Evolutionary conservation across 164 flowering plant genomes (phyloP).

Genomic region (Stephania yunnanensis): DNA sequence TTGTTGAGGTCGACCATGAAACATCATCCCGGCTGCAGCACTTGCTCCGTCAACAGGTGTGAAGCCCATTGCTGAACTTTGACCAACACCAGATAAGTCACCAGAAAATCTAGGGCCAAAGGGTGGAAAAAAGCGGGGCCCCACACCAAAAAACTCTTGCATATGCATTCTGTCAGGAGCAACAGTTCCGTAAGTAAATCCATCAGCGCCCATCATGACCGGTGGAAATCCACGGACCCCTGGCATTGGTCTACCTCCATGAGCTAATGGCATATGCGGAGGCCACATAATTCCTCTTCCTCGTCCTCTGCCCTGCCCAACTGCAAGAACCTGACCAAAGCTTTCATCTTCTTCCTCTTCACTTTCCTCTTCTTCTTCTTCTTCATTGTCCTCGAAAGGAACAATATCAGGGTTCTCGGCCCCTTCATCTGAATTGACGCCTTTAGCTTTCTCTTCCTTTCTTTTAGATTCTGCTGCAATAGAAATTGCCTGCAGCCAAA

Average conservation of each 20-base stretch:
- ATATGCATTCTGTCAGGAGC: conserved; percentile 60
- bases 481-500: conserved; percentile 53
- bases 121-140: conserved; percentile 72
- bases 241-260: conserved; percentile 69
- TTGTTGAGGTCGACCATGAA: conserved; percentile 71
- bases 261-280: conserved; percentile 64
- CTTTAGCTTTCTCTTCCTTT: conserved; percentile 92
- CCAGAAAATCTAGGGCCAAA: conserved; percentile 79
- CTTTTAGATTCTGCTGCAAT: conserved; percentile 83
- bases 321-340: conserved; percentile 33
- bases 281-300: conserved; percentile 95
- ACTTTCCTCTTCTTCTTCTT: conserved; percentile 93
- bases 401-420: conserved; percentile 87
- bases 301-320: conserved; percentile 69
- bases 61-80: conserved; percentile 26
- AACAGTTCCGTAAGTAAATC: conserved; percentile 66
- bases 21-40: conserved; percentile 66
- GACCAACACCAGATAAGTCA: conserved; percentile 42
- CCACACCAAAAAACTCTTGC: conserved; percentile 67
- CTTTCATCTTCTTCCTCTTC: conserved; percentile 87
- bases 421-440: conserved; percentile 68
- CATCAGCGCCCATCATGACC: conserved; percentile 82
- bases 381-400: conserved; percentile 97
- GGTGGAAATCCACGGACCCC: conserved; percentile 87
- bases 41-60: conserved; percentile 27